Evolutionary conservation across 1,284 basidiomycete genomes (phyloP), one percentile per base, ranked within the genome.

Genomic region (Sparassis latifolia): DNA sequence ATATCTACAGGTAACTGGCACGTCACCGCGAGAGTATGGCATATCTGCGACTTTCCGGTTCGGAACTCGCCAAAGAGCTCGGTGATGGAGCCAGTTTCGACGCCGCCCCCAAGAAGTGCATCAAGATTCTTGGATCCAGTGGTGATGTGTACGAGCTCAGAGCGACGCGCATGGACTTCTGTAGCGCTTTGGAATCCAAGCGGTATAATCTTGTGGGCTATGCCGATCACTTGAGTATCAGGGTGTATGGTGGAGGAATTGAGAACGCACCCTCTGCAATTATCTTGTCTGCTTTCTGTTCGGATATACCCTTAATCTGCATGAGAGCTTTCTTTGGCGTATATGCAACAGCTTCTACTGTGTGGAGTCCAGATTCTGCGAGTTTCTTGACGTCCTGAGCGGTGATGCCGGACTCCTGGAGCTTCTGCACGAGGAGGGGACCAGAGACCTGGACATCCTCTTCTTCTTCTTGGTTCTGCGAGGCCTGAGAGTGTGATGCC

Each of bases 1-100:
- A 98, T 97, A 60, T 84, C 89, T 43, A 96, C 88, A 0, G 97
- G 97, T 5, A 99, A 80, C 75, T 97, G 97, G 66, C 97, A 99
- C 4, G 96, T 98, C 10, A 98, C 97, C 0, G 97, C 94, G 37
- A 99, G 81, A 0, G 96, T 98, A 66, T 99, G 97, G 67, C 97
- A 99, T 47, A 99, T 80, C 65, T 99, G 97, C 37, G 93, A 97
- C 72, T 99, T 99, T 52, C 97, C 97, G 6, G 97, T 99, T 59
- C 97, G 79, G 72, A 98, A 99, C 72, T 99, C 97, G 60, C 97
- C 97, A 71, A 97, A 99, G 29, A 99, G 74, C 69, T 99, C 97
- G 0, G 97, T 99, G 66, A 99, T 97, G 1, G 94, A 90, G 39
- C 97, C 97, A 9, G 97, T 99, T 74, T 99, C 97, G 61, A 99